These are phyloP conservation scores for Solanum pimpinellifolium DNA, from an alignment of 257 asterid species.

Conservation along the genomic window DNA sequence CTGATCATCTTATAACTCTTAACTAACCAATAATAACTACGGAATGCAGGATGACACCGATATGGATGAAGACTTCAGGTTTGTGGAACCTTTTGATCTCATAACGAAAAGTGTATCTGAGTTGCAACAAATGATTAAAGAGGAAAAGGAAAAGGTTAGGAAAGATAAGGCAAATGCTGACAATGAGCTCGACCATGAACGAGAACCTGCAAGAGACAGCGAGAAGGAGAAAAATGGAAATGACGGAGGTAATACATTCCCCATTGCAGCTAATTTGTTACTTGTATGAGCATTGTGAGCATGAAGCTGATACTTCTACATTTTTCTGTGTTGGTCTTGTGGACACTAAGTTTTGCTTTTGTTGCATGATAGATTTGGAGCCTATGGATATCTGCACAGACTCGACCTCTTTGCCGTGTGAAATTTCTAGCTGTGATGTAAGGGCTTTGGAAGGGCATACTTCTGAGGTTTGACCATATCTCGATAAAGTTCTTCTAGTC, in stretches of 20 bases:
- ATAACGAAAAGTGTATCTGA: conserved; percentile 74
- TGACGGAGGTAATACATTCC: conserved; percentile 41
- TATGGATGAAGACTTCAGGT: conserved; percentile 69
- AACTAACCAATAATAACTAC: conserved; percentile 15
- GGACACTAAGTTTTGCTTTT: background rate
- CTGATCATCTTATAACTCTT: conserved; percentile 10
- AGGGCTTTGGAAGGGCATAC: conserved; percentile 88
- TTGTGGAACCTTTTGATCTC: conserved; percentile 79
- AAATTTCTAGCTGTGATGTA: conserved; percentile 63
- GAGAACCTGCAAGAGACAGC: conserved; percentile 22
- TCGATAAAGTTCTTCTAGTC: background rate
- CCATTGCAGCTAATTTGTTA: background rate
- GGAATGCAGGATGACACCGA: conserved; percentile 64
- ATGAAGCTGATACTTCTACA: background rate
- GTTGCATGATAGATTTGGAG: background rate
- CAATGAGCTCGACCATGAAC: conserved; percentile 24
- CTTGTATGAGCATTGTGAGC: background rate
- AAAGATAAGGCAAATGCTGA: conserved; percentile 44
- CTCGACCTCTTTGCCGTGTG: conserved; percentile 46
- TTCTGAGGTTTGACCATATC: conserved; percentile 59
- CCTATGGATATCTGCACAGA: conserved; percentile 48
- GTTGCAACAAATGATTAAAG: conserved; percentile 65
- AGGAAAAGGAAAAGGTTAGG: conserved; percentile 47
- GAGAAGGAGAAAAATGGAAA: conserved; percentile 48
- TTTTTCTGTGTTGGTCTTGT: background rate